Evolutionary conservation across 148 eudicot species (phyloP), one percentile per base, ranked within the genome.

Genomic region (Agrostemma githago): DNA sequence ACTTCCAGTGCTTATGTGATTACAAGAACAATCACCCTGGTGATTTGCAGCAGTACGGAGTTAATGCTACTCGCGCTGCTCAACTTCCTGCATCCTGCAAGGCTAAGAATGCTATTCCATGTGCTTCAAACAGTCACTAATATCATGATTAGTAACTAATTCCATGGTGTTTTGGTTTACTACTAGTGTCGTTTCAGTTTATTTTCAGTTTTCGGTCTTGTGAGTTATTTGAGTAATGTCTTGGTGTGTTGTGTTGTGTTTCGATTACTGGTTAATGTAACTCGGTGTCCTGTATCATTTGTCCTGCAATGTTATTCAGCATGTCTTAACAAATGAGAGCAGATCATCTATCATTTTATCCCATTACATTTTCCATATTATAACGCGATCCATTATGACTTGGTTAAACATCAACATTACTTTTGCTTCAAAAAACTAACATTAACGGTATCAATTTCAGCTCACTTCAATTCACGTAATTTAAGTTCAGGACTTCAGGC

Each of bases 1-100:
- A 90, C 77, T n/a, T 88, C 69, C 61, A 57, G 16, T 90, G 92
- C 72, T 75, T 90, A 17, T 90, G 96, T 74, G 78, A 85, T 34
- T 79, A 82, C 81, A 88, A 81, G 78, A 78, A 79, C 70, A 76
- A 61, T 14, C 9, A 67, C 12, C 82, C 85, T 0, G 40, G 8
- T 3, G 5, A 79, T 76, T 48, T 88, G 64, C 84, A 82, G 46
- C 16, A 77, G 5, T 70, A 82, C 0, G 90, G 92, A 5, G 83
- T 90, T 15, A 83, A 88, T 72, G 88, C 92, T 16, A 76, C 56
- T 15, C 89, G 85, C 11, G 86, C 87, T 43, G 58, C 83, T 38
- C 78, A 79, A 39, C 90, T 90, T 42, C 92, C 92, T 21, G 64
- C n/a, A 20, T 66, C 81, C 74, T 90, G 92, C 74, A 70, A 74